Base-by-base conservation (phyloP, 768 basidiomycete genomes). In the Pulveroboletus sp. region DNA sequence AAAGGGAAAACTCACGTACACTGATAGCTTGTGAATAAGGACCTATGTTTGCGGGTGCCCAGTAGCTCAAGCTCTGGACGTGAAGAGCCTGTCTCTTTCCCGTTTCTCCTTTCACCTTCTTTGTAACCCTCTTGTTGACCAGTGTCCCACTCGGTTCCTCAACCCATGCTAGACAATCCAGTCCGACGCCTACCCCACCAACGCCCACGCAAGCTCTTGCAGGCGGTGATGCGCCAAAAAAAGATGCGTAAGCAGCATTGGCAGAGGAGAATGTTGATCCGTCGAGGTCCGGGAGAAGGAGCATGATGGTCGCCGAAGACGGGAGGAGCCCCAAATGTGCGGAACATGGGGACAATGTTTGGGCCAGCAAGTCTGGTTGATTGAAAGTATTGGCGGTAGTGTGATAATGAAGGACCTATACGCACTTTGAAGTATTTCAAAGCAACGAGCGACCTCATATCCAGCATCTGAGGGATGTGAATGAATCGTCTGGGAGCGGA, bases 11-110 rank as follows among this genome's bases (percentile, higher is more conserved):
- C 43, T 38, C 46, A 70, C 82, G 59, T 46, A 94, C 95, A 45
- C 76, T 74, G 56, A 97, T 80, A 2, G 92, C 88, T 69, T 99
- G 96, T 5, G 93, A 96, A 68, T 99, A 99, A 5, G 96, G 96
- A 0, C 96, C 96, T 47, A 99, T 98, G 65, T 98, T 99, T 9
- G 96, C 96, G 11, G 96, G 93, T 26, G 94, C 96, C 96, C 96
- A 99, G 63, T 98, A 97, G 67, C 95, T 97, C 54, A 97, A 62
- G 8, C 93, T 79, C 68, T 98, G 96, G 2, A 99, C 96, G 63
- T 99, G 96, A 39, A 98, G 74, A 0, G 90, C 85, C 48, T 80
- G 80, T 39, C 94, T 73, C 6, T 61, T 42, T 17, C 49, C 61
- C 8, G 49, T 56, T 60, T 77, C 76, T 27, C 65, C 62, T 21